A percentile compares a stretch with the other conserved stretches of the same genome.
phyloP scores from a whole-genome alignment of 768 basidiomycete genomes.

The Hericium coralloides region DNA sequence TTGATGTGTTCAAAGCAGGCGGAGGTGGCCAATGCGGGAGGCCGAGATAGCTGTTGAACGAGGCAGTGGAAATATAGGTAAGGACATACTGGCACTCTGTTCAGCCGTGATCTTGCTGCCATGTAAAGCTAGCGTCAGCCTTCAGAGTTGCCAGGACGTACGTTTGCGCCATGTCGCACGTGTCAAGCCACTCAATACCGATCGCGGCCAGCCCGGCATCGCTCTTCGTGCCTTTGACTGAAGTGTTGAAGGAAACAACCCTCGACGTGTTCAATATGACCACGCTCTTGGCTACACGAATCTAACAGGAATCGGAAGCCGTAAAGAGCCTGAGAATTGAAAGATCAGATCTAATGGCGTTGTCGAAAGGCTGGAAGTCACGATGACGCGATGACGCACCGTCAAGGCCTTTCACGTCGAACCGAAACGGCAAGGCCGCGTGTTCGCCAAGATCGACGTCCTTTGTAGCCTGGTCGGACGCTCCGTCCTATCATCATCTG shows the following conservation, averaged over 20 bases:
- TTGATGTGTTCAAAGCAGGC: conserved; percentile 46
- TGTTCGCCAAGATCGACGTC: too few species aligned
- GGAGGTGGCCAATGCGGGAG: conserved; percentile 66
- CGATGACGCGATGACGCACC: too few species aligned
- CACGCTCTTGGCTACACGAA: neutral
- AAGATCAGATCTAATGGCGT: too few species aligned
- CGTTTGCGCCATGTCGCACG: neutral
- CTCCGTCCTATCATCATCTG: too few species aligned
- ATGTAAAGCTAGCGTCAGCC: conserved; percentile 35
- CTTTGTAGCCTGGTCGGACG: too few species aligned
- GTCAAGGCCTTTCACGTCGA: too few species aligned
- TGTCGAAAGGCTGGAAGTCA: too few species aligned
- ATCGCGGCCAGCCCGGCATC: neutral
- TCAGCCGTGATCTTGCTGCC: conserved; percentile 47
- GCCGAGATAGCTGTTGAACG: conserved; percentile 38
- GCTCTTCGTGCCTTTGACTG: neutral
- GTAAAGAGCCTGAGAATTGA: too few species aligned
- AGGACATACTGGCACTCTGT: conserved; percentile 49
- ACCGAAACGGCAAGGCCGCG: too few species aligned
- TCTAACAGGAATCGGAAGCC: too few species aligned
- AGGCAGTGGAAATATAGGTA: neutral
- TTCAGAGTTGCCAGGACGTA: neutral
- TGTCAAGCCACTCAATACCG: neutral
- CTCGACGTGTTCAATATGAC: neutral
- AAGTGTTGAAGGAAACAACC: neutral